Evolutionary conservation across 2,329 filamentous ascomycete genomes (phyloP).

Genomic region (Diplocarpon mali): DNA sequence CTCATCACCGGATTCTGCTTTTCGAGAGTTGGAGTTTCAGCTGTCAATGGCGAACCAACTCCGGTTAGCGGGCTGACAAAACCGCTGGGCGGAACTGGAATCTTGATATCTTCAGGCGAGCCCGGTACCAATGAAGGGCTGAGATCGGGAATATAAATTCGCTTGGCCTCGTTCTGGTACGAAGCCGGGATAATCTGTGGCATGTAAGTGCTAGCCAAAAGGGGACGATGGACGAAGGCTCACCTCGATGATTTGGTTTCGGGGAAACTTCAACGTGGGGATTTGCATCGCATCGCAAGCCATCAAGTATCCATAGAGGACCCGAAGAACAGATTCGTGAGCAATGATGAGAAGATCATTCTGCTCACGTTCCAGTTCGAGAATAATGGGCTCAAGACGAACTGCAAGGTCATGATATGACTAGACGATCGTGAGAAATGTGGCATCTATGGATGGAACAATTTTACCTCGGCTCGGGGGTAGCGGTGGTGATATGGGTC

Average conservation of each 20-base stretch:
- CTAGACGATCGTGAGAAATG: conserved; percentile 33
- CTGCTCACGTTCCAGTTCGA: conserved; percentile 92
- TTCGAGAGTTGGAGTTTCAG: conserved; percentile 1
- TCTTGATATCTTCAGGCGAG: conserved; percentile 71
- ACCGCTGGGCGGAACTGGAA: conserved; percentile 56
- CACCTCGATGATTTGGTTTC: conserved; percentile 92
- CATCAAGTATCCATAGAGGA: conserved; percentile 97
- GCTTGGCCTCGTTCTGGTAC: conserved; percentile 91
- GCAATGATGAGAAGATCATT: conserved; percentile 97
- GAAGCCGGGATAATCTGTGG: conserved; percentile 77
- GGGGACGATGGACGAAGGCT: conserved; percentile 10
- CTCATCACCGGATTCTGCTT: conserved; percentile 1
- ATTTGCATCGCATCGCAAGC: conserved; percentile 95
- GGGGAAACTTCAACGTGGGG: conserved; percentile 82
- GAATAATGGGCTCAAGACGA: conserved; percentile 90
- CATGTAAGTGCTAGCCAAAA: background rate
- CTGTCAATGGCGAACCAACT: conserved; percentile 12
- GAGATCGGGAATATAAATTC: conserved; percentile 70
- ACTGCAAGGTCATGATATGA: conserved; percentile 99
- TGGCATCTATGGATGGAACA: conserved; percentile 1
- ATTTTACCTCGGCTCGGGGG: conserved; percentile 73
- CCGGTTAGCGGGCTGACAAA: conserved; percentile 24
- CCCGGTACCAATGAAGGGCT: conserved; percentile 55
- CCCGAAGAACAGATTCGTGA: conserved; percentile 92
- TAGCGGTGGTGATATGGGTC: conserved; percentile 98